Percentiles rank a stretch among this genome's conserved stretches.
Conservation (phyloP, 352 stramenopile genomes). For the Phytophthora boehmeriae region DNA sequence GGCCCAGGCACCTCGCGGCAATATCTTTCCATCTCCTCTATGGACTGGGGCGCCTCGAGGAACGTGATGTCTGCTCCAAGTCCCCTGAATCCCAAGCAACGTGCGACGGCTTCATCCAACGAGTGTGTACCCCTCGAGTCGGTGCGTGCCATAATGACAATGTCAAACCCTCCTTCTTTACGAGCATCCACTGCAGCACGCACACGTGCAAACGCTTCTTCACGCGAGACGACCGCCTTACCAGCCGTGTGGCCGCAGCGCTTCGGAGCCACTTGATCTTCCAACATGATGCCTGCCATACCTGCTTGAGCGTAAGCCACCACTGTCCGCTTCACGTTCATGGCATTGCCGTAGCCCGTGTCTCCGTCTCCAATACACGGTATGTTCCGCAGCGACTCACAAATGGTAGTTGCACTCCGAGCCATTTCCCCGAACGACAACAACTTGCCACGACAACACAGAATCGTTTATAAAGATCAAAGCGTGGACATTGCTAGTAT, state of each 20-base stretch:
- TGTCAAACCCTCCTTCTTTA: slow-evolving; percentile 82
- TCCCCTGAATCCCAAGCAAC: slow-evolving; percentile 89
- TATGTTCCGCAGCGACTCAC: slow-evolving; percentile 35
- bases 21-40: slow-evolving; percentile 93
- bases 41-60: slow-evolving; percentile 90
- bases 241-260: slow-evolving; percentile 92
- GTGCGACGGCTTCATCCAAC: slow-evolving; percentile 91
- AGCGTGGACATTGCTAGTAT: slow-evolving; percentile 1
- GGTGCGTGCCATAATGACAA: slow-evolving; percentile 94
- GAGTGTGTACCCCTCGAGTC: slow-evolving; percentile 91
- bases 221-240: slow-evolving; percentile 87
- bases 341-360: slow-evolving; percentile 93
- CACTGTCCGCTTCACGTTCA: slow-evolving; percentile 94
- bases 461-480: slow-evolving; percentile 52
- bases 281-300: slow-evolving; percentile 94
- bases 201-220: slow-evolving; percentile 88
- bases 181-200: slow-evolving; percentile 91
- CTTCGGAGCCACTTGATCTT: slow-evolving; percentile 94
- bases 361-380: slow-evolving; percentile 87
- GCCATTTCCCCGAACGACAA: slow-evolving; percentile 74
- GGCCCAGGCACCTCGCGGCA: slow-evolving; percentile 88
- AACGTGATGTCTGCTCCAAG: slow-evolving; percentile 96
- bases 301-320: slow-evolving; percentile 88
- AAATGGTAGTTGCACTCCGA: slow-evolving; percentile 45
- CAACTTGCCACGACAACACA: slow-evolving; percentile 30